Percentiles rank a stretch among this genome's conserved stretches.
phyloP scores from a whole-genome alignment of 495 filamentous ascomycete genomes.

The Aspergillus sclerotiicarbonarius region DNA sequence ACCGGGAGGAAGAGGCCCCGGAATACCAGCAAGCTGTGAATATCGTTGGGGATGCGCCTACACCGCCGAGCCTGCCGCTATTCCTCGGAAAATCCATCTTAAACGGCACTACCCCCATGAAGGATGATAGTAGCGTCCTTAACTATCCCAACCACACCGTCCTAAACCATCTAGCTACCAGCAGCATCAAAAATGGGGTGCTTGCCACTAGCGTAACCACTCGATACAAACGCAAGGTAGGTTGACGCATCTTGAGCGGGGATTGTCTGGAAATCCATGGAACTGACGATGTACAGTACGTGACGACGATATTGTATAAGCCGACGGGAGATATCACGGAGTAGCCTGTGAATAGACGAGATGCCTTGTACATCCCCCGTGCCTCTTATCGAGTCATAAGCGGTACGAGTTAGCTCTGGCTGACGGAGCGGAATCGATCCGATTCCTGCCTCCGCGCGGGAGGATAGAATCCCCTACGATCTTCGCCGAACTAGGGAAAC shows the following conservation, averaged over 20 bases:
- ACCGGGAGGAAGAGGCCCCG: slow-evolving; percentile 73
- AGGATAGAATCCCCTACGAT: background rate
- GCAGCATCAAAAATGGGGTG: slow-evolving; percentile 94
- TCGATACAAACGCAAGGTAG: slow-evolving; percentile 92
- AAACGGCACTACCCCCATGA: slow-evolving; percentile 85
- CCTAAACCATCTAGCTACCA: slow-evolving; percentile 95
- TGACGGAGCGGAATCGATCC: background rate
- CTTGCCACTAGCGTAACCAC: slow-evolving; percentile 97
- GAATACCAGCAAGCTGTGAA: slow-evolving; percentile 66
- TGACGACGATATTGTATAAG: slow-evolving; percentile 97
- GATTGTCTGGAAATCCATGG: slow-evolving; percentile 5
- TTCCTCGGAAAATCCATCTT: slow-evolving; percentile 94
- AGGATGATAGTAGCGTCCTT: slow-evolving; percentile 95
- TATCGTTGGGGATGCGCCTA: slow-evolving; percentile 70
- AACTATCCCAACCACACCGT: slow-evolving; percentile 97
- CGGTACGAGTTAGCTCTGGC: background rate
- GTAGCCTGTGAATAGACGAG: slow-evolving; percentile 19
- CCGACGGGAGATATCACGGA: slow-evolving; percentile 58
- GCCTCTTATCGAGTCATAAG: background rate
- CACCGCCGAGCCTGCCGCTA: slow-evolving; percentile 81
- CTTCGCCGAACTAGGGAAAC: background rate
- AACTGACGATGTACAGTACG: slow-evolving; percentile 61
- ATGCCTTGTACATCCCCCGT: background rate
- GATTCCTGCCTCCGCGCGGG: background rate
- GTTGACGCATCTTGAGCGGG: slow-evolving; percentile 9